These are phyloP conservation scores for Tuber aestivum DNA, from an alignment of 495 filamentous ascomycete genomes.

Conservation along the genomic window DNA sequence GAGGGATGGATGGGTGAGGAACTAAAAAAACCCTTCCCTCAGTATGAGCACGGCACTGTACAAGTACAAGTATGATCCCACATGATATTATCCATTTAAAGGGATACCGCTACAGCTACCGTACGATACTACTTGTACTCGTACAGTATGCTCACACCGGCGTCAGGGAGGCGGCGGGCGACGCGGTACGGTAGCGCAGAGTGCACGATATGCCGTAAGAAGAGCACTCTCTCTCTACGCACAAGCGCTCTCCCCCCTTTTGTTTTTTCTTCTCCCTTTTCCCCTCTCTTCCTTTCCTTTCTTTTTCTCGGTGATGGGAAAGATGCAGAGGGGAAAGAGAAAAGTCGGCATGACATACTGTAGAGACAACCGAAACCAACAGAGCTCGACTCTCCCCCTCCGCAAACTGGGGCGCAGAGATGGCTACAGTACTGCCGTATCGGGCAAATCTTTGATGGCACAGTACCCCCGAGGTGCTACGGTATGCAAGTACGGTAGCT, in stretches of 20 bases:
- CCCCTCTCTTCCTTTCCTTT: neutral
- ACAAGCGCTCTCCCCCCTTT: neutral
- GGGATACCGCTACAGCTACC: too few relatives aligned
- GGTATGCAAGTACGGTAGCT: neutral
- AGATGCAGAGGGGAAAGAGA: neutral
- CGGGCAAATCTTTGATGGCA: neutral
- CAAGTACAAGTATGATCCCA: too few relatives aligned
- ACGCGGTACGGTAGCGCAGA: neutral
- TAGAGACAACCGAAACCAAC: neutral
- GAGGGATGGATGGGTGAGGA: neutral
- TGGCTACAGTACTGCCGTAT: neutral
- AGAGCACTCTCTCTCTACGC: neutral
- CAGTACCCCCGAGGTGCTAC: too few relatives aligned
- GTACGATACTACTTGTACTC: too few relatives aligned
- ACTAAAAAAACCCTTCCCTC: neutral
- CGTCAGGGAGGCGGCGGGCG: neutral
- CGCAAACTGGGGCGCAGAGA: neutral
- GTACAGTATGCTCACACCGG: neutral
- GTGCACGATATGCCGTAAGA: neutral
- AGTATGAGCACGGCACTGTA: neutral
- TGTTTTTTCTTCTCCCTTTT: neutral
- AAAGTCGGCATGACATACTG: neutral
- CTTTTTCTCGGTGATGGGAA: neutral
- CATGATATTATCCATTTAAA: constrained; percentile 2
- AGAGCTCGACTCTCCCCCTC: neutral